Percentiles rank a stretch among this genome's conserved stretches.
Conservation (phyloP, 1,284 basidiomycete species). For the Fomitiporia mediterranea region DNA sequence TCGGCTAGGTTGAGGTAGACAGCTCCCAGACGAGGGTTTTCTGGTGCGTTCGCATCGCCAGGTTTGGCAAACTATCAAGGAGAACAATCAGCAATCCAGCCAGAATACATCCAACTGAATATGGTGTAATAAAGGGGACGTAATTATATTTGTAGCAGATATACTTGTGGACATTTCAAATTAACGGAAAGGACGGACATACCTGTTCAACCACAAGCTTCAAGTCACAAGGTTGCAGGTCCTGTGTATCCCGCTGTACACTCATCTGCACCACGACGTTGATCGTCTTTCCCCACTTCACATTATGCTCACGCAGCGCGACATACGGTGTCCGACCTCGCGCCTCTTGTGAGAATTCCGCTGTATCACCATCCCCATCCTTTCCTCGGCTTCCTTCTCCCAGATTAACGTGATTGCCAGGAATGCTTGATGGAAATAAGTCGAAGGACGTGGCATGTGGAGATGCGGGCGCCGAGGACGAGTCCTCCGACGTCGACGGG, state of each 20-base stretch:
- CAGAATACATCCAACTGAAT: too few species aligned
- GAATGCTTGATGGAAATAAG: not conserved
- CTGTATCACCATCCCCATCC: not conserved
- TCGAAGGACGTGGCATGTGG: conserved; percentile 3
- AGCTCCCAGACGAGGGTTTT: conserved; percentile 57
- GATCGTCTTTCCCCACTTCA: conserved; percentile 53
- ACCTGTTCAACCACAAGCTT: conserved; percentile 67
- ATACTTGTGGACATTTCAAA: not conserved
- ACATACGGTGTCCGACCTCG: conserved; percentile 55
- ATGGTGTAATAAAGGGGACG: too few species aligned
- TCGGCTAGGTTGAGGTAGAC: conserved; percentile 72
- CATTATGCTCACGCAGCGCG: conserved; percentile 54
- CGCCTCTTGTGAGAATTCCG: conserved; percentile 27
- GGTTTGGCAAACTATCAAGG: conserved; percentile 40
- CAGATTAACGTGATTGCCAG: not conserved
- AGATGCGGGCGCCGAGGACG: conserved; percentile 11
- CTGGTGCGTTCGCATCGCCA: conserved; percentile 47
- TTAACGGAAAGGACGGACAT: conserved; percentile 17
- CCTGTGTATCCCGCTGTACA: conserved; percentile 48
- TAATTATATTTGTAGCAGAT: too few species aligned
- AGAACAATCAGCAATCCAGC: too few species aligned
- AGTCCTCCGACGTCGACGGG: conserved; percentile 2
- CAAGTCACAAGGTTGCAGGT: conserved; percentile 52
- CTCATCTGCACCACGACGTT: conserved; percentile 58
- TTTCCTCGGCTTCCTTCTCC: not conserved